Evolutionary conservation across 164 flowering plant species (phyloP).

Genomic region (Vitis amurensis): DNA sequence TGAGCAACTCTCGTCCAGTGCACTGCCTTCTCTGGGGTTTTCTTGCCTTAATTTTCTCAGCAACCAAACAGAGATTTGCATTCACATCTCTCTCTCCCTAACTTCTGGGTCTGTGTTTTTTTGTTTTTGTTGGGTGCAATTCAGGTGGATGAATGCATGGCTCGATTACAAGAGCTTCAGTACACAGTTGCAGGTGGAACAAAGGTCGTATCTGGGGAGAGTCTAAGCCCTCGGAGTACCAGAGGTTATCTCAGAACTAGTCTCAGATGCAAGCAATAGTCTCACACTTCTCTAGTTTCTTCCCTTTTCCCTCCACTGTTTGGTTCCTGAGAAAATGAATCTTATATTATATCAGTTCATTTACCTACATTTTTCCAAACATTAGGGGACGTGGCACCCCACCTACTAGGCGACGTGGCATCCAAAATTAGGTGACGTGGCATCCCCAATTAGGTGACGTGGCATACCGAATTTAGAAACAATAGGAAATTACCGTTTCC

Average conservation of each 20-base stretch:
- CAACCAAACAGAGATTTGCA: background rate
- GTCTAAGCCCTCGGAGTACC: slow-evolving; percentile 76
- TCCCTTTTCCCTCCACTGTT: slow-evolving; percentile 1
- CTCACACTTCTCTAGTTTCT: slow-evolving; percentile 7
- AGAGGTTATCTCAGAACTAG: slow-evolving; percentile 70
- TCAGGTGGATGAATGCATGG: slow-evolving; percentile 84
- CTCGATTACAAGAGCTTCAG: slow-evolving; percentile 86
- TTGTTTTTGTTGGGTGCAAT: slow-evolving; percentile 1
- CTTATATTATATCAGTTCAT: no score
- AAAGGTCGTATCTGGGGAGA: slow-evolving; percentile 49
- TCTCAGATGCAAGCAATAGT: slow-evolving; percentile 89
- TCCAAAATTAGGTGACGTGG: no score
- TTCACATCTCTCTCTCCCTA: background rate
- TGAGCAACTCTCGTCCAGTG: no score
- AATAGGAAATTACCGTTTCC: background rate
- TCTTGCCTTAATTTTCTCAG: slow-evolving; percentile 6
- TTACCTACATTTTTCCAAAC: no score
- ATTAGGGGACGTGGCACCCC: no score
- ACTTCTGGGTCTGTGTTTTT: background rate
- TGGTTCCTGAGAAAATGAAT: background rate
- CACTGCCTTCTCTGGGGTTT: background rate
- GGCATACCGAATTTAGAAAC: no score
- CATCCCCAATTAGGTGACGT: no score
- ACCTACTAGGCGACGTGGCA: no score
- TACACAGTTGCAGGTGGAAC: slow-evolving; percentile 44